Percentiles rank a stretch among this genome's conserved stretches.
These are phyloP conservation scores for Calonectria hawksworthii DNA, from an alignment of 2,329 filamentous ascomycete species.

Conservation along the genomic window DNA sequence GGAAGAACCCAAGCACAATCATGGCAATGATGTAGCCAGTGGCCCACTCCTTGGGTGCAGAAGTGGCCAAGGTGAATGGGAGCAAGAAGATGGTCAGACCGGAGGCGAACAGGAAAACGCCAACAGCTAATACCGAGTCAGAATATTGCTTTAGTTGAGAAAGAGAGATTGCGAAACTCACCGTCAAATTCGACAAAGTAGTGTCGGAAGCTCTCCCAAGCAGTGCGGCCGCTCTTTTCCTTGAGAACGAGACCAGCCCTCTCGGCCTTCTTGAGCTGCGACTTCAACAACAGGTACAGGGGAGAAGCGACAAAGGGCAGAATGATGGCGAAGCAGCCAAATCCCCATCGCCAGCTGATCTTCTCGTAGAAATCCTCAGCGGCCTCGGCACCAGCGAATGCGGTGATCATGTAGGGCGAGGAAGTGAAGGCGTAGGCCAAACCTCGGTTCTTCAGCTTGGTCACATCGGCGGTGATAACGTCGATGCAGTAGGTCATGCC, in stretches of 20 bases:
- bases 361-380: conserved; percentile 39
- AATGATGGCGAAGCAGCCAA: conserved; percentile 76
- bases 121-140: conserved; percentile 47
- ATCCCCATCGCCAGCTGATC: conserved; percentile 51
- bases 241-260: conserved; percentile 60
- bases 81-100: conserved; percentile 68
- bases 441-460: conserved; percentile 54
- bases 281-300: conserved; percentile 66
- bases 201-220: conserved; percentile 57
- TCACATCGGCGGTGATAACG: conserved; percentile 77
- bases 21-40: conserved; percentile 67
- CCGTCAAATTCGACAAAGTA: conserved; percentile 40
- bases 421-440: conserved; percentile 57
- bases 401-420: conserved; percentile 61
- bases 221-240: conserved; percentile 57
- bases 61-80: conserved; percentile 67
- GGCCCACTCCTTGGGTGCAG: conserved; percentile 59
- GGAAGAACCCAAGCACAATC: conserved; percentile 68
- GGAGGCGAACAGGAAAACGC: conserved; percentile 65
- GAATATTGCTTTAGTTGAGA: too few species aligned
- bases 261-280: conserved; percentile 69
- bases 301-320: conserved; percentile 72
- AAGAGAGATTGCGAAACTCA: too few species aligned
- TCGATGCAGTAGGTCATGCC: conserved; percentile 74
- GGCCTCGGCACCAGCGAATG: conserved; percentile 51